Base-by-base conservation (phyloP, 305 asterid species). In the Fraxinus greggii region DNA sequence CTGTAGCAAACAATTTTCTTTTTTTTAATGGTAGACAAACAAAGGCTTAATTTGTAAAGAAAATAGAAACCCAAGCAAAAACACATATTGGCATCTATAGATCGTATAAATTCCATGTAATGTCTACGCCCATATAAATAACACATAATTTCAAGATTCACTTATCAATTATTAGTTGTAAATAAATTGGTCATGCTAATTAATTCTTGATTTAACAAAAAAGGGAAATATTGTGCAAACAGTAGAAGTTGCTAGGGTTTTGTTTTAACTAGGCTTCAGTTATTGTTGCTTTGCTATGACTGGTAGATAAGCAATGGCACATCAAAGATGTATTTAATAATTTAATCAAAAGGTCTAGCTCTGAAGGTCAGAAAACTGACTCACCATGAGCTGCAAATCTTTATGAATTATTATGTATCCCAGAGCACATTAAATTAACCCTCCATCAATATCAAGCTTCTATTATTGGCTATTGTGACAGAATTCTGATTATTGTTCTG, bases 51-150 rank as follows among this genome's bases (percentile, higher is more conserved):
- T 31, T 32, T 72, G 76, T 32, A 72, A n/a, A 72, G 76, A 32
- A 72, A 72, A 29, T 72, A 31, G 10, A 79, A n/a, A 77, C 35
- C 75, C 65, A 69, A 70, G 72, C 67, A 80, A 75, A 38, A 51
- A 29, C 15, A n/a, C 76, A 32, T 69, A 69, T 4, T 45, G 76
- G 76, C 45, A 48, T 69, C 59, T 33, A 59, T 31, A 7, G 42
- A 79, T 12, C 77, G 48, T 45, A 40, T 79, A 65, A 67, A 82
- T 42, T 77, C 32, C 67, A 51, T 32, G 35, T 32, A 76, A 32
- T 42, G 28, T 65, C 28, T 40, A 26, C 31, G 54, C 36, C 33
- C 28, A 78, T 4, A 12, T 32, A 51, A 32, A 75, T 15, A 76
- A 26, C 42, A 67, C 33, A 78, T 23, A 42, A 70, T 13, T 79